Conservation (phyloP, 371 early-diverging fungal genomes). For the Globomyces sp. region DNA sequence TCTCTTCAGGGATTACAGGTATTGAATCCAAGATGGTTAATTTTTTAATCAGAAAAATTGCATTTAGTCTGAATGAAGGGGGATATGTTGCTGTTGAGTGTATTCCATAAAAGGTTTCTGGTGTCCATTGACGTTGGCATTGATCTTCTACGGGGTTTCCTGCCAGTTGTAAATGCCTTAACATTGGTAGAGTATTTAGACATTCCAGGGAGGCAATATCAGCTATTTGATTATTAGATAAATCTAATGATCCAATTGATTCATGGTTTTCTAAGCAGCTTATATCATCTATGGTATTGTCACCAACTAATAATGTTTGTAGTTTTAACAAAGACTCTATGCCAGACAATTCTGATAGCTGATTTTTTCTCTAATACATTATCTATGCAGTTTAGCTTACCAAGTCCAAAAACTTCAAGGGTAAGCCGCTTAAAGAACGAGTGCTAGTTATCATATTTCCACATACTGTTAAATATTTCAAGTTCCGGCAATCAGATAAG, state of each 20-base stretch:
- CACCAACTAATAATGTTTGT: conserved; percentile 33
- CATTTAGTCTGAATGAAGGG: conserved; percentile 32
- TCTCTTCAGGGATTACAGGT: conserved; percentile 47
- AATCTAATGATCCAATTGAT: conserved; percentile 30
- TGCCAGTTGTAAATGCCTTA: conserved; percentile 32
- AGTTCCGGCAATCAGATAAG: conserved; percentile 32
- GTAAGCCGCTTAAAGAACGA: conserved; percentile 39
- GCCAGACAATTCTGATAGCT: background rate
- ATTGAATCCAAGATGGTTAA: conserved; percentile 42
- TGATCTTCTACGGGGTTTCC: conserved; percentile 37
- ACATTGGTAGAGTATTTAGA: conserved; percentile 28
- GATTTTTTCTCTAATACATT: conserved; percentile 1
- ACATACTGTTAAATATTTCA: conserved; percentile 41
- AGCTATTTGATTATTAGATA: conserved; percentile 33
- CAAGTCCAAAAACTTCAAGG: conserved; percentile 40
- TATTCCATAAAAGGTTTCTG: conserved; percentile 1
- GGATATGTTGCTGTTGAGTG: conserved; percentile 6
- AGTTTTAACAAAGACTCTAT: conserved; percentile 10
- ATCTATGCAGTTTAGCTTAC: conserved; percentile 23
- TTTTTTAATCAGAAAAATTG: conserved; percentile 38
- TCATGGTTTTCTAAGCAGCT: conserved; percentile 20
- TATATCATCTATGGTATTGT: conserved; percentile 38
- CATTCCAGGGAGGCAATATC: conserved; percentile 19
- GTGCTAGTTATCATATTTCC: conserved; percentile 42
- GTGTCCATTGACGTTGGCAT: background rate